Base-by-base conservation (phyloP, 306 rosid species). In the Delonix regia region DNA sequence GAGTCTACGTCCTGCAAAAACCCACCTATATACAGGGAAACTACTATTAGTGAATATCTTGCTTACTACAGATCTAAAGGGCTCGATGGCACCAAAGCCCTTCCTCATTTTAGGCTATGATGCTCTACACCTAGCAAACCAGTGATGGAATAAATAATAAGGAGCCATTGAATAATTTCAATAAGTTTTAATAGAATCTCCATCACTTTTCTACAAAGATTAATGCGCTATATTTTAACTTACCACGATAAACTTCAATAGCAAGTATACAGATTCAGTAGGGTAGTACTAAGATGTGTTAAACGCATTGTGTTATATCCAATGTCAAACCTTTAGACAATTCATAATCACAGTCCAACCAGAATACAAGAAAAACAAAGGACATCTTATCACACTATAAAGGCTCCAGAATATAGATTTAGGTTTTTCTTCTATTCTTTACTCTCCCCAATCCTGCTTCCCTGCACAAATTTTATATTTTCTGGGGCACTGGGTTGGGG, bases 21-120 rank as follows among this genome's bases (percentile, higher is more conserved):
- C 63, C 93, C 92, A 19, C 86, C 97, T 0, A 80, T 75, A 78
- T 93, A 94, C 49, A 88, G 85, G 74, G 87, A 87, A 74, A 90
- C 92, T 5, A 38, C 78, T 67, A 75, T 83, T 5, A 80, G 39
- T 41, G 92, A 91, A 6, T 94, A 90, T 80, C 92, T 91, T 56
- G 78, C 80, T 51, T 81, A 49, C 38, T 88, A 86, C 81, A 85
- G 78, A 49, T 71, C 90, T n/a, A 94, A 90, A 85, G 94, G 96
- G 11, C 82, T 88, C 3, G 91, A 87, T 74, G 98, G 96, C 45
- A 83, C 41, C 41, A 87, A 91, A 30, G 88, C 92, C 52, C 91
- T 94, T 16, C 76, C 84, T 16, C 77, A 87, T 69, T 88, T 91
- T 64, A 86, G 81, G 55, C 53, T 80, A 19, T 53, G 64, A 27